phyloP scores from a whole-genome alignment of 2,329 filamentous ascomycete species.

The Ascochyta pisi region DNA sequence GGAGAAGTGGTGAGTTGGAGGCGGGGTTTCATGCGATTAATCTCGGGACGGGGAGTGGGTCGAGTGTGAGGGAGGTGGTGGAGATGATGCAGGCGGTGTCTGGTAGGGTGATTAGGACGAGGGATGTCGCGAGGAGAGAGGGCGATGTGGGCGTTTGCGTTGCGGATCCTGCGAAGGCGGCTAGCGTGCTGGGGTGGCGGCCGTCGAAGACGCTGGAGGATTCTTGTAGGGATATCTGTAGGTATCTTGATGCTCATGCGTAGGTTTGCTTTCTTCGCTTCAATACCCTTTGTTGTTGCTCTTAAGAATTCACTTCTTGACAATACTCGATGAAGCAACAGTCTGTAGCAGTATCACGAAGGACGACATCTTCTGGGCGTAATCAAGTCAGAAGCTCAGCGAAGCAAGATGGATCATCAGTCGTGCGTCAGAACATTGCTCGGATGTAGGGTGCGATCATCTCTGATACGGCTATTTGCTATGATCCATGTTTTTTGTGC shows the following conservation, averaged over 20 bases:
- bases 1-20: not conserved
- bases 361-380: too few relatives aligned
- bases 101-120: not conserved
- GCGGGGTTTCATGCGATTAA: not conserved
- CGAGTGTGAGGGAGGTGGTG: not conserved
- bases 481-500: not conserved
- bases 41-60: not conserved
- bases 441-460: not conserved
- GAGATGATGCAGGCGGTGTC: not conserved
- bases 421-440: not conserved
- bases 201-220: constrained; percentile 7
- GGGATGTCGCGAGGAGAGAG: not conserved
- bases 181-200: not conserved
- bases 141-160: constrained; percentile 6
- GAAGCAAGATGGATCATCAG: not conserved
- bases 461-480: not conserved
- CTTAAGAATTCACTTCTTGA: too few relatives aligned
- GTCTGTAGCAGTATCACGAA: too few relatives aligned
- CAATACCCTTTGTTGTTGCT: too few relatives aligned
- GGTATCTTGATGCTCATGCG: not conserved
- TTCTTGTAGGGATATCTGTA: constrained; percentile 10
- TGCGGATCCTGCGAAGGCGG: constrained; percentile 1
- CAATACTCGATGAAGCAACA: too few relatives aligned
- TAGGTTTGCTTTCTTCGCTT: too few relatives aligned
- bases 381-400: too few relatives aligned